Conservation (phyloP, 164 flowering plant species). For the Amborella trichopoda region DNA sequence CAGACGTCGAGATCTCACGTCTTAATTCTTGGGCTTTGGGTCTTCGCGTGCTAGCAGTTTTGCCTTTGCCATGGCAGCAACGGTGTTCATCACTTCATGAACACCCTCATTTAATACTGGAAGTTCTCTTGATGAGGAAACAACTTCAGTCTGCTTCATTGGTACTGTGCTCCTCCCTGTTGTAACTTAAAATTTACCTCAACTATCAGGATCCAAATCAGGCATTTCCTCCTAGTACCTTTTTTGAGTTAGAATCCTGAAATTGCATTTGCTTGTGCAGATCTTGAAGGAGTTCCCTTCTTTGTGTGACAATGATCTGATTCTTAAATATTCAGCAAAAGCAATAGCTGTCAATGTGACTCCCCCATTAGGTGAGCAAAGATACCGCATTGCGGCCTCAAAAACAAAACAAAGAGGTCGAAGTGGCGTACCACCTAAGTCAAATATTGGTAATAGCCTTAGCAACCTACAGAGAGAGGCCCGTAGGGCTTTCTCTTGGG, state of each 20-base stretch:
- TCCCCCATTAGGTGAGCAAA: constrained; percentile 61
- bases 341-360: constrained; percentile 63
- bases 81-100: constrained; percentile 94
- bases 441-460: constrained; percentile 70
- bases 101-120: constrained; percentile 87
- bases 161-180: constrained; percentile 30
- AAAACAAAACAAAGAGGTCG: constrained; percentile 58
- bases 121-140: constrained; percentile 94
- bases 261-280: constrained; percentile 24
- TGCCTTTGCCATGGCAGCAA: constrained; percentile 99
- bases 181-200: too few species aligned
- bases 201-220: too few species aligned
- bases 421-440: constrained; percentile 41
- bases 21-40: constrained; percentile 98
- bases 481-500: constrained; percentile 95
- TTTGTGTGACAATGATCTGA: constrained; percentile 56
- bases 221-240: too few species aligned
- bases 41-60: constrained; percentile 82
- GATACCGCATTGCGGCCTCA: constrained; percentile 48
- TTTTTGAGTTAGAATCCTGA: too few species aligned
- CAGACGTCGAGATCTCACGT: constrained; percentile 71
- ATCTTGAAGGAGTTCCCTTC: constrained; percentile 88
- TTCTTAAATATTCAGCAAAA: constrained; percentile 79
- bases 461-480: constrained; percentile 94
- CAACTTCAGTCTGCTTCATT: constrained; percentile 90